Evolutionary conservation across 192 early-diverging fungal species (phyloP), one percentile per base, ranked within the genome.

Genomic region (Backusella westeae): DNA sequence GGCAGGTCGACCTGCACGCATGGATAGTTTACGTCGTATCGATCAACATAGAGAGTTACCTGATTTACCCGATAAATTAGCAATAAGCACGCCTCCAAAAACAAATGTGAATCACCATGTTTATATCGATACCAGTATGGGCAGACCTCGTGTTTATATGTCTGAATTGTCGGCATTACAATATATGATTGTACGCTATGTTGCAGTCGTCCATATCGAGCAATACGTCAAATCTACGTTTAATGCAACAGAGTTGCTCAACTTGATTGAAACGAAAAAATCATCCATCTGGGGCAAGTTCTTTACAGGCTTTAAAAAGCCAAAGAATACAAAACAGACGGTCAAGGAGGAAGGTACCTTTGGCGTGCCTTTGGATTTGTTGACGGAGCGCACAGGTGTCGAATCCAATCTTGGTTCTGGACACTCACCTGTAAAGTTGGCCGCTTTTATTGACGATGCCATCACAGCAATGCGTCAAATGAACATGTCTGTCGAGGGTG

Each of bases 401-500:
- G 93, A 95, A 70, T 92, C 94, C 3, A 88, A 89, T 6, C 84
- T 92, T 63, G 92, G 83, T 17, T 89, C 80, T 34, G 91, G 87
- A 49, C 91, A 87, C 77, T 88, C 89, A 14, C 83, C 87, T 56
- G 88, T 95, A 26, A 84, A 88, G 7, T 88, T 99, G 59, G 96
- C 97, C 34, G 85, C 89, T 80, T 92, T 98, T 85, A 86, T 98
- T 56, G 94, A 98, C 56, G 82, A 88, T 72, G 91, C 91, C 72
- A 91, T 98, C 74, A 82, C 84, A 9, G 88, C 89, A 1, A 87
- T 98, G 90, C 85, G 89, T 46, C 84, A 86, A 66, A 93, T 69
- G 89, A 89, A 91, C 76, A 86, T 99, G 89, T 87, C 90, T 0
- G 90, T 94, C 21, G 97, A 98, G 77, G 98, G 98, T 3, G 92